Base-by-base conservation (phyloP, 2,329 filamentous ascomycete species). In the Cucurbitaria berberidis region DNA sequence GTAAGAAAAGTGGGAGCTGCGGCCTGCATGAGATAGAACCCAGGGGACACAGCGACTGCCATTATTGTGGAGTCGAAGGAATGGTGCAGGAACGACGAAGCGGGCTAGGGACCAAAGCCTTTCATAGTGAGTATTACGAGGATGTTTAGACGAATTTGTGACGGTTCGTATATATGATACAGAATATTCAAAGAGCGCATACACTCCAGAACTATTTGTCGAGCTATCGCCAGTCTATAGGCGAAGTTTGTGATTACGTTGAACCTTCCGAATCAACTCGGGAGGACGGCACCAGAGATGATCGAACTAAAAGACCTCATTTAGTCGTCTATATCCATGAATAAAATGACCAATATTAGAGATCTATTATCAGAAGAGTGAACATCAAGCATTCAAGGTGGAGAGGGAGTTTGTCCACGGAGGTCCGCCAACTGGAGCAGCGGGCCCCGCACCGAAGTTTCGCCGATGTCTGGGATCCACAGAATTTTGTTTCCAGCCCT, bases 401-500 rank as follows among this genome's bases (percentile, higher is more conserved):
- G 10, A 3, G 15, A 6, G 9, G 10, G 11, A 13, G 29, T 5
- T 19, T 7, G 30, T 34, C 18, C 34, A 36, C 5, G 35, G 36
- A 22, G 36, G 36, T 4, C 19, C 9, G 30, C 30, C 30, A 34
- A 30, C 9, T 11, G 15, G 6, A 26, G 21, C 36, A 21, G 36
- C 19, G 36, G 22, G 24, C 36, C 36, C 51, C 34, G 48, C 51
- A 48, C 51, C 26, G 42, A 22, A 19, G 29, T 48, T 47, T 42
- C 22, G 16, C 48, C 46, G 38, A 39, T 42, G 44, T 42, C 13
- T n/a, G 3, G 51, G 49, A 45, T 48, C 47, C 42, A 57, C 58
- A 55, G 66, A 62, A 57, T 57, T 65, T 67, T 56, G 48, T 34
- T 5, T 13, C 9, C 30, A 22, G 26, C 10, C 36, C 19, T 35